Evolutionary conservation across 1,284 basidiomycete species (phyloP).

Genomic region (Hortiboletus rubellus): DNA sequence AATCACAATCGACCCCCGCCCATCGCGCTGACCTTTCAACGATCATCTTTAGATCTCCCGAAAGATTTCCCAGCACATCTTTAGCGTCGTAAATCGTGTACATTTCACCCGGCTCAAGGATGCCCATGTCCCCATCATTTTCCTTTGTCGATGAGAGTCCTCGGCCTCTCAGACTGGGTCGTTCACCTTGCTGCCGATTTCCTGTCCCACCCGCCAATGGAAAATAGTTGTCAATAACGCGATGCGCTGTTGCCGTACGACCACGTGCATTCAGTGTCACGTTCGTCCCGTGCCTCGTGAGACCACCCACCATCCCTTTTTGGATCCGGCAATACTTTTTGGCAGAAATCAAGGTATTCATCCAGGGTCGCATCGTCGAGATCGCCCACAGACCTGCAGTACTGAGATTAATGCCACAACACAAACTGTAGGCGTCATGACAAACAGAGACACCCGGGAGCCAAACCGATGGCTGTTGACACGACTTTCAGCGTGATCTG

Average conservation of each 20-base stretch:
- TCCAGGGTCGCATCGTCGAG: constrained; percentile 57
- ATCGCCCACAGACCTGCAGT: constrained; percentile 54
- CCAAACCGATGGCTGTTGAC: constrained; percentile 37
- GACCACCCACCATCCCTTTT: constrained; percentile 24
- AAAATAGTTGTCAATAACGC: constrained; percentile 46
- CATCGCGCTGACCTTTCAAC: constrained; percentile 50
- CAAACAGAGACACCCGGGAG: constrained; percentile 38
- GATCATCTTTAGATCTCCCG: constrained; percentile 49
- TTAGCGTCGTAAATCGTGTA: constrained; percentile 60
- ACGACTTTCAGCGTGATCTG: constrained; percentile 38
- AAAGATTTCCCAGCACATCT: constrained; percentile 59
- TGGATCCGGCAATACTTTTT: constrained; percentile 49
- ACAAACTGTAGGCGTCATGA: constrained; percentile 12
- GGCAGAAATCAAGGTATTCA: constrained; percentile 67
- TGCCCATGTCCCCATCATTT: constrained; percentile 19
- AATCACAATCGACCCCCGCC: constrained; percentile 51
- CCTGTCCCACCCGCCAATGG: constrained; percentile 28
- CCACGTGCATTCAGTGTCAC: constrained; percentile 16
- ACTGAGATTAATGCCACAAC: constrained; percentile 12
- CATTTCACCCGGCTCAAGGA: constrained; percentile 50
- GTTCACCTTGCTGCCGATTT: not conserved
- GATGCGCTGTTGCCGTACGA: constrained; percentile 16
- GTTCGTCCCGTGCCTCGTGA: constrained; percentile 11
- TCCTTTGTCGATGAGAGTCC: constrained; percentile 33
- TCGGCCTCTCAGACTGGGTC: constrained; percentile 1